Evolutionary conservation across 1,139 yeast species (phyloP), one percentile per base, ranked within the genome.

Genomic region (Magnusiomyces suaveolens): DNA sequence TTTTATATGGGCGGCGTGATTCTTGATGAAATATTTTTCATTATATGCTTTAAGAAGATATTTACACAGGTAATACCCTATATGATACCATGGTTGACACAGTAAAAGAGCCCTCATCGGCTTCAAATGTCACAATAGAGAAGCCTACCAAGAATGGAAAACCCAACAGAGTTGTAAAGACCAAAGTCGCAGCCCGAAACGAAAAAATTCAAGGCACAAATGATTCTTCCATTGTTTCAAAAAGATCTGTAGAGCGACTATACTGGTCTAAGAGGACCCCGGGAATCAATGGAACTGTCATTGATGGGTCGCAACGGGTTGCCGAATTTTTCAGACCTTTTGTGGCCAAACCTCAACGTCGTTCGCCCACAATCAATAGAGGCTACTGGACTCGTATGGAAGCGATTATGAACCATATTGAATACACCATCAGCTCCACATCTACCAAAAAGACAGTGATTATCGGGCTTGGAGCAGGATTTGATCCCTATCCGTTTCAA

Each of bases 341-440:
- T 69, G 95, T 87, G 0, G 79, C 80, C 26, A 82, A 79, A 56
- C 81, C 81, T 4, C 80, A 81, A 60, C 73, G 92, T 64, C 72
- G 95, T 56, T 82, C 92, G 0, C 95, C 95, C 0, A 84, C 87
- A 14, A 85, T 87, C 47, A 87, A 87, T 62, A 69, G 95, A 62
- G 95, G 95, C 0, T 87, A 87, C 66, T 87, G 94, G 90, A 75
- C 85, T 25, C 73, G 95, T 56, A 82, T 87, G 82, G 83, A 83
- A 63, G 81, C 88, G 6, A 82, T 87, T 55, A 75, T 81, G 59
- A 71, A 70, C 52, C 72, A 81, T 53, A 74, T 84, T 18, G 65
- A 74, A 44, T 70, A 75, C 46, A 58, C 64, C 0, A 53, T 61
- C 16, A 60, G 63, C 3, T 51, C 50, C 23, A 50, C 50, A 32